A percentile compares a stretch with the other conserved stretches of the same genome.
Evolutionary conservation across 192 early-diverging fungal genomes (phyloP).

Genomic region (Backusella westeae): DNA sequence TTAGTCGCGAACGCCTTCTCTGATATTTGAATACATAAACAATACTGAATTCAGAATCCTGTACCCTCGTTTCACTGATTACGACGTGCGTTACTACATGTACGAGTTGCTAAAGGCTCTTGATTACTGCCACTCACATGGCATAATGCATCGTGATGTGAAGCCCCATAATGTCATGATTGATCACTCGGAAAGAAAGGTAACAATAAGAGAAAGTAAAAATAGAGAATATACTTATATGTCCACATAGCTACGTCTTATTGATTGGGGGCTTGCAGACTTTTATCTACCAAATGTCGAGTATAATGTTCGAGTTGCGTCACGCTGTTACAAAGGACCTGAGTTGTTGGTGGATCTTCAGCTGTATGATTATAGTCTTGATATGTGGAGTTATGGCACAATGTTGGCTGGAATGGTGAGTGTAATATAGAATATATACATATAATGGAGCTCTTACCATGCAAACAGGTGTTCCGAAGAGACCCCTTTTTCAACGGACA

Average conservation of each 20-base stretch:
- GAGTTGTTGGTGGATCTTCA: constrained; percentile 98
- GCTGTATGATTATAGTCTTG: constrained; percentile 97
- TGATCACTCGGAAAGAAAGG: constrained; percentile 88
- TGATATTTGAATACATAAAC: constrained; percentile 97
- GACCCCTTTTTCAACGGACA: constrained; percentile 99
- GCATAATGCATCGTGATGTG: constrained; percentile 99
- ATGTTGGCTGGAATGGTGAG: constrained; percentile 99
- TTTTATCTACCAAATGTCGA: constrained; percentile 96
- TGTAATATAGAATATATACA: too few species aligned
- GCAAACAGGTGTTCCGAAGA: constrained; percentile 88
- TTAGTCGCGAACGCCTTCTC: constrained; percentile 93
- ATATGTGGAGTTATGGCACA: constrained; percentile 99
- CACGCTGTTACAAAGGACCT: constrained; percentile 98
- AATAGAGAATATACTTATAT: not conserved
- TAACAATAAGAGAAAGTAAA: not conserved
- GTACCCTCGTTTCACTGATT: constrained; percentile 91
- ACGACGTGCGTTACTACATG: constrained; percentile 96
- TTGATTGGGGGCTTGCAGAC: constrained; percentile 99
- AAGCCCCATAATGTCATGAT: constrained; percentile 99
- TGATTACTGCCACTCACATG: constrained; percentile 95
- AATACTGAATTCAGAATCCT: constrained; percentile 97
- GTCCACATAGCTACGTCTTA: constrained; percentile 70
- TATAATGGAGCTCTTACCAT: not conserved
- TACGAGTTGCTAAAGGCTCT: constrained; percentile 95
- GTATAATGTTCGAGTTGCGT: constrained; percentile 98